Evolutionary conservation across 352 stramenopile genomes (phyloP), one percentile per base, ranked within the genome.

Genomic region (Globisporangium okanoganense): DNA sequence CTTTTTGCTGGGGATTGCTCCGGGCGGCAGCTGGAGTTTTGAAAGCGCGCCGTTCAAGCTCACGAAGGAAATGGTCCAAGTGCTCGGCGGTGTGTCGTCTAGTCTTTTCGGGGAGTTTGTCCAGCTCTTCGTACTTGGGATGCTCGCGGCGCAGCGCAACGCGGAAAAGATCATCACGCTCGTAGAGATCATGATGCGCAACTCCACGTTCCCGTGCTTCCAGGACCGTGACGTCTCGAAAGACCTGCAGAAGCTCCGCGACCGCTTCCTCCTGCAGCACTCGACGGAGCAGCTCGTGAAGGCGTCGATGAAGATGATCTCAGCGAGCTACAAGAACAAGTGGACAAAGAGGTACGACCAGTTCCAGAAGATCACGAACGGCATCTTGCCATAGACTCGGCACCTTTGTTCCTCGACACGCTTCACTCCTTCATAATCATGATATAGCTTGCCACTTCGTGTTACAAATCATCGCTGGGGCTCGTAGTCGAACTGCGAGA

Each of bases 21-120:
- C 96, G 31, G 94, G 97, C 33, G 93, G 92, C 35, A 88, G 94
- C 38, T 97, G 97, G 69, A 96, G 82, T 62, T 83, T 97, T 35
- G 96, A 99, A 79, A 81, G 77, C 47, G 95, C 96, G 24, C 92
- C 96, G 0, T 99, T 99, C 74, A 99, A 99, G 69, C 77, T 98
- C 13, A 98, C 89, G 14, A 83, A 86, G 24, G 95, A 99, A 63
- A 98, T 98, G 70, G 92, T 97, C 57, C 78, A 96, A 55, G 87
- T 98, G 14, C 76, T 98, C 3, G 92, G 91, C 14, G 78, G 75
- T 2, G 69, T 82, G 12, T 69, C 66, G 13, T 85, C 80, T 1
- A 70, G 69, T 31, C 29, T 84, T 1, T 92, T 90, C 58, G 82
- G 76, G n/a, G 77, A 89, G 66, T 89, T 89, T 56, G 72, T 87